Evolutionary conservation across 768 basidiomycete genomes (phyloP).

Genomic region (Tulasnella sp.): DNA sequence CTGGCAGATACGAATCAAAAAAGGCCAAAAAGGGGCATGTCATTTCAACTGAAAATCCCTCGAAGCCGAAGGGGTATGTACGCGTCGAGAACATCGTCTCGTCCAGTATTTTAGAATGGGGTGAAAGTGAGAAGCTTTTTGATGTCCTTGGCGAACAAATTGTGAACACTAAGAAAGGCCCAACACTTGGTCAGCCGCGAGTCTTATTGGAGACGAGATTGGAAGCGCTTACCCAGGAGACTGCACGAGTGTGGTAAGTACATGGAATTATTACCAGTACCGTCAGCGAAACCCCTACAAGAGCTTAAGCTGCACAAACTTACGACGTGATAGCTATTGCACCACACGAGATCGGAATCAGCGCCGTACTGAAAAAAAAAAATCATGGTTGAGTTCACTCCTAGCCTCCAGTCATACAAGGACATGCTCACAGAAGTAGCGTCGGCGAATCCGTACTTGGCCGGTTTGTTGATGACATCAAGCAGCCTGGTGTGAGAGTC

Average conservation of each 20-base stretch:
- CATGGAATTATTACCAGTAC: too few relatives aligned
- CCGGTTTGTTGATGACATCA: slow-evolving; percentile 48
- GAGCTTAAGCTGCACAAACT: neutral
- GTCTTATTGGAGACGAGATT: neutral
- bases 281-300: neutral
- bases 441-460: slow-evolving; percentile 52
- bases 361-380: slow-evolving; percentile 10
- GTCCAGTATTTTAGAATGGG: neutral
- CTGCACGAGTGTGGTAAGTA: neutral
- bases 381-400: slow-evolving; percentile 30
- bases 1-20: neutral
- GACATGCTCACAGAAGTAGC: slow-evolving; percentile 37
- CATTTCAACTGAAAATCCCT: neutral
- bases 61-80: neutral
- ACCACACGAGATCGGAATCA: slow-evolving; percentile 21
- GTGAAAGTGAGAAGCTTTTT: neutral
- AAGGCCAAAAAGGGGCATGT: neutral
- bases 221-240: neutral
- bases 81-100: neutral
- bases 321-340: slow-evolving; percentile 26
- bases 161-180: neutral
- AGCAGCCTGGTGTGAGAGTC: slow-evolving; percentile 51
- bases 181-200: neutral
- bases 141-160: neutral
- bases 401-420: neutral